Evolutionary conservation across 2,329 filamentous ascomycete genomes (phyloP), one percentile per base, ranked within the genome.

Genomic region (Exophiala alcalophila): DNA sequence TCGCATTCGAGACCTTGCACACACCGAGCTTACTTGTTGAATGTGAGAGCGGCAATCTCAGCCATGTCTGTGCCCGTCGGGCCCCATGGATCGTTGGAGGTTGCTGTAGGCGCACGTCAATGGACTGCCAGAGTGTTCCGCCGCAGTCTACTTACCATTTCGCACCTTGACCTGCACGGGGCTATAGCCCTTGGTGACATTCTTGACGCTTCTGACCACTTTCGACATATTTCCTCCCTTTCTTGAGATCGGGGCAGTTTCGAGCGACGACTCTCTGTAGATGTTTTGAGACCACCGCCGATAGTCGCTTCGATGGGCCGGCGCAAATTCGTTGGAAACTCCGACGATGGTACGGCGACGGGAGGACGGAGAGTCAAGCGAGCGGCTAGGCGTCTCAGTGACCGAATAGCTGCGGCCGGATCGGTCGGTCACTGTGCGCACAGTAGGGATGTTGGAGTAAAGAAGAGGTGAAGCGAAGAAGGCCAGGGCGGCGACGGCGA

Each of bases 131-230:
- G 25, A 23, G 28, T 14, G 38, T 21, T 28, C 20, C 16, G 4
- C 19, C 28, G 12, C 12, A 18, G 15, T 24, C 26, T 41, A 69
- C 81, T 55, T 72, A 94, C 89, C 89, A 86, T 95, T 91, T 73
- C 90, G 83, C 67, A 98, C 92, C 74, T 97, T 97, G 67, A 97
- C 87, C 76, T 98, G 91, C 60, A 94, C 88, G 55, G 78, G 83
- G 24, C 91, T 96, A 66, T 98, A 98, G 59, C 92, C 92, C 74
- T 97, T 98, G 67, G 92, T 97, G 69, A 98, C 91, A 76, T 97
- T 98, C 74, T 96, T 97, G 61, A 97, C 90, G 65, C 87, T 94
- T 69, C 92, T 81, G 65, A 97, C 88, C 65, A 97, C 89, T 72
- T 94, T 94, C 47, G 91, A 96, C 92, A 98, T 98, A 27, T 35